A percentile compares a stretch with the other conserved stretches of the same genome.
phyloP scores from a whole-genome alignment of 768 basidiomycete genomes.

The Rhodosporidiobolus odoratus region DNA sequence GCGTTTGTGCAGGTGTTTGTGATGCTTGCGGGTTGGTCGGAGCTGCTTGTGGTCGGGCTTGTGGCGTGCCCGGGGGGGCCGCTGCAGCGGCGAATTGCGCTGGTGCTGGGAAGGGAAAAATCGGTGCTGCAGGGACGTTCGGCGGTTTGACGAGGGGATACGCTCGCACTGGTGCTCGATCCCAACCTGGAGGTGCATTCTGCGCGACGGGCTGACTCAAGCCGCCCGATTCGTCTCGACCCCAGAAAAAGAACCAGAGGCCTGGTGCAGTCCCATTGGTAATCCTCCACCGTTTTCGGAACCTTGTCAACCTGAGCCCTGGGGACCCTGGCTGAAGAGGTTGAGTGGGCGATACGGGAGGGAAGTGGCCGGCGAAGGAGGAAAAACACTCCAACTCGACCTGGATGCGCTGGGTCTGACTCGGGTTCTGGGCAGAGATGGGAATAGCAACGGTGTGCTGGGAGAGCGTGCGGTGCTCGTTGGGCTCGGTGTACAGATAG shows the following conservation, averaged over 20 bases:
- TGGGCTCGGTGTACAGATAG: conserved; percentile 21
- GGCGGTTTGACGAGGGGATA: conserved; percentile 33
- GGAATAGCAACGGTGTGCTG: conserved; percentile 19
- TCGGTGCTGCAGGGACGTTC: conserved; percentile 6
- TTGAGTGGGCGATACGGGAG: conserved; percentile 13
- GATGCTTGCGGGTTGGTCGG: too few species aligned
- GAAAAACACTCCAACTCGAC: conserved; percentile 37
- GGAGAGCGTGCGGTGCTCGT: conserved; percentile 15
- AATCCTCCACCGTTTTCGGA: conserved; percentile 35
- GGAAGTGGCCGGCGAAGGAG: conserved; percentile 32
- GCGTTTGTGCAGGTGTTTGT: not conserved
- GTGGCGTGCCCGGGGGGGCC: not conserved
- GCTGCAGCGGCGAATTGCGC: not conserved
- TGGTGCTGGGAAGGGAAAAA: conserved; percentile 23
- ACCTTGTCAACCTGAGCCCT: conserved; percentile 33
- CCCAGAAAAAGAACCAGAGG: conserved; percentile 39
- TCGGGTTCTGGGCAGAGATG: not conserved
- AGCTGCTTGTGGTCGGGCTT: not conserved
- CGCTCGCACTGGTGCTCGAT: conserved; percentile 14
- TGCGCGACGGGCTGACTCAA: conserved; percentile 1
- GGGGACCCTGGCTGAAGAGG: conserved; percentile 28
- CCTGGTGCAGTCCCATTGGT: conserved; percentile 23
- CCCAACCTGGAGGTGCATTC: conserved; percentile 33
- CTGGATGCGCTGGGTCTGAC: not conserved
- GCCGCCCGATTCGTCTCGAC: conserved; percentile 29